phyloP scores from a whole-genome alignment of 164 flowering plant genomes.

The Magnolia officinalis region DNA sequence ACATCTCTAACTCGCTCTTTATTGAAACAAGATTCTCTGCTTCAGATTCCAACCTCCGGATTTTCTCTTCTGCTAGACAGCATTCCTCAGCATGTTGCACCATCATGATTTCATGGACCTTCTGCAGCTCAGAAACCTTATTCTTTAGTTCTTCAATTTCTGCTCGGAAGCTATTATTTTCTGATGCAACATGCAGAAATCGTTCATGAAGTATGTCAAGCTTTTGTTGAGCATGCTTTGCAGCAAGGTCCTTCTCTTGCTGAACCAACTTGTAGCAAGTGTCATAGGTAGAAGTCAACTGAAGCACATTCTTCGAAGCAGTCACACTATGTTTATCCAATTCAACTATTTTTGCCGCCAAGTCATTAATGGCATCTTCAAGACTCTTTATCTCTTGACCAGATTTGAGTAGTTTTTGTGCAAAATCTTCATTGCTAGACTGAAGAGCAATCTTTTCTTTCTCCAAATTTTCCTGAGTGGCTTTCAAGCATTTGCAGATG shows the following conservation, averaged over 20 bases:
- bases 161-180: conserved; percentile 46
- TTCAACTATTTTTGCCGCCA: conserved; percentile 43
- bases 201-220: conserved; percentile 42
- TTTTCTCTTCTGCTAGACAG: conserved; percentile 57
- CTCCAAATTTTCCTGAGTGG: conserved; percentile 48
- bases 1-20: conserved; percentile 52
- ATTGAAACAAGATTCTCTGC: conserved; percentile 42
- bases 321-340: conserved; percentile 50
- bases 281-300: conserved; percentile 46
- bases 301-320: conserved; percentile 47
- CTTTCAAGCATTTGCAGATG: conserved; percentile 31
- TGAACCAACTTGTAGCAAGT: conserved; percentile 44
- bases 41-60: conserved; percentile 60
- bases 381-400: conserved; percentile 49
- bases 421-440: conserved; percentile 37
- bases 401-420: conserved; percentile 39
- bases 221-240: conserved; percentile 39
- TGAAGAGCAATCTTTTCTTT: conserved; percentile 58
- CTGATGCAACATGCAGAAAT: conserved; percentile 37
- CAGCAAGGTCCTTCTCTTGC: conserved; percentile 50
- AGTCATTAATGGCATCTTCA: conserved; percentile 34
- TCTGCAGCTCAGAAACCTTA: conserved; percentile 60
- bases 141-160: conserved; percentile 45
- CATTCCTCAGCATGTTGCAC: conserved; percentile 78
- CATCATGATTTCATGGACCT: conserved; percentile 52